Evolutionary conservation across 2,329 filamentous ascomycete genomes (phyloP).

Genomic region (Calcarisporium arbuscula): DNA sequence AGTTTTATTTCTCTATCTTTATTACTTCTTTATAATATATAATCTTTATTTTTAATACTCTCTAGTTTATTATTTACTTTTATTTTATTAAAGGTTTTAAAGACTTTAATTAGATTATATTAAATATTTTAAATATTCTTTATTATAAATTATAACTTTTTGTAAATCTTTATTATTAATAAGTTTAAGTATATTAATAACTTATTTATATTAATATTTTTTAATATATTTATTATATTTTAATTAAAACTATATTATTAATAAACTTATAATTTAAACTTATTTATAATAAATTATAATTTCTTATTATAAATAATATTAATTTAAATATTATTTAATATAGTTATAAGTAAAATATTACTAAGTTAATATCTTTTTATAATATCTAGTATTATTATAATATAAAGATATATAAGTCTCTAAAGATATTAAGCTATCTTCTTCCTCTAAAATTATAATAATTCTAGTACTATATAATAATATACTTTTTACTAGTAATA

Average conservation of each 20-base stretch:
- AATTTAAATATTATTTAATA: too few relatives aligned
- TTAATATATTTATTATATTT: neutral
- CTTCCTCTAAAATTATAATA: too few relatives aligned
- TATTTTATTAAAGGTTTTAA: neutral
- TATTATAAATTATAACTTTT: neutral
- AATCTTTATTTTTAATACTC: neutral
- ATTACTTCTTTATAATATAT: neutral
- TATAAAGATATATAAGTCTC: too few relatives aligned
- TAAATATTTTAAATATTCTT: neutral
- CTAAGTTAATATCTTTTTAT: too few relatives aligned
- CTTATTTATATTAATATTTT: neutral
- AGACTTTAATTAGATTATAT: neutral
- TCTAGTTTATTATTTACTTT: neutral
- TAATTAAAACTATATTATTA: neutral
- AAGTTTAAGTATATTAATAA: too few relatives aligned
- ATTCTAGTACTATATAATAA: too few relatives aligned
- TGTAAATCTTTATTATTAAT: neutral
- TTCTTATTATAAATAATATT: neutral
- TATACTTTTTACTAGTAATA: too few relatives aligned
- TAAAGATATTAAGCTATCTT: too few relatives aligned
- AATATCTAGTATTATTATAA: too few relatives aligned
- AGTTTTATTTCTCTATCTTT: neutral
- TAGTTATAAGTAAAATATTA: too few relatives aligned
- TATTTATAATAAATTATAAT: neutral
- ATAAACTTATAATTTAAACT: neutral